Evolutionary conservation across 495 filamentous ascomycete species (phyloP), one percentile per base, ranked within the genome.

Genomic region (Beverwykella pulmonaria): DNA sequence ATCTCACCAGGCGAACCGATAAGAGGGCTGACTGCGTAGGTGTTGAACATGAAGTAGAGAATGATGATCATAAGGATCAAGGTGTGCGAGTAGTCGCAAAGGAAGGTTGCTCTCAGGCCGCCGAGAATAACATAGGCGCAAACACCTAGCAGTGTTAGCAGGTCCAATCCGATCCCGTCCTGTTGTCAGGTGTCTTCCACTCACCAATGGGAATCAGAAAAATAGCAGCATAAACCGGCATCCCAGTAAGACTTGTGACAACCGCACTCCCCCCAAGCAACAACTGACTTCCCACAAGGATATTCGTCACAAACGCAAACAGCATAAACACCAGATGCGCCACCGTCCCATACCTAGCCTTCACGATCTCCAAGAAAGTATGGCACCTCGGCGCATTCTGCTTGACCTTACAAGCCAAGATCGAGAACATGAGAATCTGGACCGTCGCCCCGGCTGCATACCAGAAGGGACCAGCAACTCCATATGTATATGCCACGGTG

Each of bases 401-500:
- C 61, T 75, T 75, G 19, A 69, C 52, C 53, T 75, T 72, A 44
- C 59, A 67, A 1, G 74, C 71, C 25, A 74, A 56, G 17, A 74
- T 65, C 1, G 63, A 53, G 55, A 75, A 75, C 67, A 74, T 71
- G 15, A 74, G 53, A 44, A 76, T 82, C 39, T 75, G 73, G 0
- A 75, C 73, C 1, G 73, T 75, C 15, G 73, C 74, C 2, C 72
- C 74, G 2, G 69, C 72, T 1, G 69, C 72, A 34, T 74, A 72
- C 73, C 67, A 70, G 25, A 70, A 66, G 10, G 62, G 67, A 1
- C 67, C 67, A 8, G 67, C 61, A 1, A 70, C 62, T 15, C 63
- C 63, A 29, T 66, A 66, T 1, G 44, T 65, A 27, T 57, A 66
- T 4, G 48, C 32, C 52, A 70, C 67, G 14, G 72, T 76, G 22